A percentile compares a stretch with the other conserved stretches of the same genome.
These are phyloP conservation scores for Puccinia triticina DNA, from an alignment of 1,284 basidiomycete species.

Conservation along the genomic window DNA sequence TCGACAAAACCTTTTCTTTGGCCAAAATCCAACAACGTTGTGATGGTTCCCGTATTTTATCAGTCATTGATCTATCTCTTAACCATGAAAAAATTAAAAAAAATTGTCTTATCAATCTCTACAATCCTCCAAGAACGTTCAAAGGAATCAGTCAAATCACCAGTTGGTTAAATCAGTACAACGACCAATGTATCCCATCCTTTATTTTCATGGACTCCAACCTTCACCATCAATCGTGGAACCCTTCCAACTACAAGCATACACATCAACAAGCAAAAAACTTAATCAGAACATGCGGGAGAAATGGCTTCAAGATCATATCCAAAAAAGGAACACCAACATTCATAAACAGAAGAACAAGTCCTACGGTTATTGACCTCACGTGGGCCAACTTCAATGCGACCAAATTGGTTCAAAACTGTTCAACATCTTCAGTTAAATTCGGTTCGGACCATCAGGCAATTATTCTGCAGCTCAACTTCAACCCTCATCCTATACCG, in stretches of 20 bases:
- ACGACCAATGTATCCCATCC: not conserved
- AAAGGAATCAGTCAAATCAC: not conserved
- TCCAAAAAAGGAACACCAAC: constrained; percentile 1
- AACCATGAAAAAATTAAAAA: not conserved
- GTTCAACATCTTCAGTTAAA: not conserved
- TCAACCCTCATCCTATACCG: not conserved
- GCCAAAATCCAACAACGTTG: not conserved
- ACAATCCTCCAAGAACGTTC: not conserved
- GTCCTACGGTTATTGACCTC: not conserved
- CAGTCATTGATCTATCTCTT: not conserved
- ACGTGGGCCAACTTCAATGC: not conserved
- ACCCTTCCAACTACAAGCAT: no score
- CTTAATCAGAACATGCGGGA: constrained; percentile 12
- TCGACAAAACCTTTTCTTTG: not conserved
- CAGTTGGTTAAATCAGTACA: not conserved
- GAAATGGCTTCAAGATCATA: not conserved
- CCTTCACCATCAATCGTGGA: not conserved
- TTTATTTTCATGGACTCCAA: constrained; percentile 1
- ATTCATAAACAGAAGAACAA: not conserved
- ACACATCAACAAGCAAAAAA: no score
- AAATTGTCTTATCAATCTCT: not conserved
- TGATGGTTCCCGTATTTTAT: not conserved
- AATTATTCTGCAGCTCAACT: not conserved
- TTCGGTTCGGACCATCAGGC: constrained; percentile 7
- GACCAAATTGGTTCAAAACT: not conserved